Conservation (phyloP, 495 filamentous ascomycete genomes). For the Aspergillus affinis region DNA sequence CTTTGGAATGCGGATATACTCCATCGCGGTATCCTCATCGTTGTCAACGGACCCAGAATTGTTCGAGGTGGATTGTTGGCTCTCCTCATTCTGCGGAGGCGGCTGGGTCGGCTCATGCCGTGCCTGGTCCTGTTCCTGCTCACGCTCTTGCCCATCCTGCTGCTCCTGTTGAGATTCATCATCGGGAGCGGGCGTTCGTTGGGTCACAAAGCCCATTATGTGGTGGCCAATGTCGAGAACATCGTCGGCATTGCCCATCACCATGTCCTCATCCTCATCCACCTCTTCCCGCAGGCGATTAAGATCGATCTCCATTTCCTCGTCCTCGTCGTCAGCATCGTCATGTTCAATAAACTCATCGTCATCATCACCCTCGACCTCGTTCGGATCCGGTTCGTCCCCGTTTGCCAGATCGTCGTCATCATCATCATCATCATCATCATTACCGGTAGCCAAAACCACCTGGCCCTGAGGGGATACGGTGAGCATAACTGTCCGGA, state of each 20-base stretch:
- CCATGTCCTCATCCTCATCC: conserved; percentile 49
- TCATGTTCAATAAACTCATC: conserved; percentile 50
- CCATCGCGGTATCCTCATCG: conserved; percentile 13
- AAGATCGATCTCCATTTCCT: conserved; percentile 26
- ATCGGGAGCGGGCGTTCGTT: conserved; percentile 4
- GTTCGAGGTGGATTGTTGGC: conserved; percentile 51
- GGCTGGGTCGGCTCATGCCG: conserved; percentile 43
- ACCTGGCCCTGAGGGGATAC: conserved; percentile 41
- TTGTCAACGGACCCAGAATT: conserved; percentile 58
- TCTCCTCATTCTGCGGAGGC: conserved; percentile 23
- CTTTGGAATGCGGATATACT: conserved; percentile 38
- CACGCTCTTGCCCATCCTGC: conserved; percentile 5
- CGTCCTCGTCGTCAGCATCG: conserved; percentile 33
- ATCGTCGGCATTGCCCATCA: conserved; percentile 53
- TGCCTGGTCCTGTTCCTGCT: conserved; percentile 3
- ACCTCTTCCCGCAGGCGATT: conserved; percentile 33
- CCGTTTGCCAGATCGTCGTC: conserved; percentile 47
- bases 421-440: conserved; percentile 48
- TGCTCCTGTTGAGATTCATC: conserved; percentile 5
- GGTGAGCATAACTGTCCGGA: conserved; percentile 40
- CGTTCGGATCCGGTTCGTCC: conserved; percentile 43
- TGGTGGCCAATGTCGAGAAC: conserved; percentile 70
- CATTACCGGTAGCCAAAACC: conserved; percentile 45
- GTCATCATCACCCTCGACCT: conserved; percentile 33
- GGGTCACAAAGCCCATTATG: conserved; percentile 49